phyloP scores from a whole-genome alignment of 106 monocot genomes.

The Posidonia australis region DNA sequence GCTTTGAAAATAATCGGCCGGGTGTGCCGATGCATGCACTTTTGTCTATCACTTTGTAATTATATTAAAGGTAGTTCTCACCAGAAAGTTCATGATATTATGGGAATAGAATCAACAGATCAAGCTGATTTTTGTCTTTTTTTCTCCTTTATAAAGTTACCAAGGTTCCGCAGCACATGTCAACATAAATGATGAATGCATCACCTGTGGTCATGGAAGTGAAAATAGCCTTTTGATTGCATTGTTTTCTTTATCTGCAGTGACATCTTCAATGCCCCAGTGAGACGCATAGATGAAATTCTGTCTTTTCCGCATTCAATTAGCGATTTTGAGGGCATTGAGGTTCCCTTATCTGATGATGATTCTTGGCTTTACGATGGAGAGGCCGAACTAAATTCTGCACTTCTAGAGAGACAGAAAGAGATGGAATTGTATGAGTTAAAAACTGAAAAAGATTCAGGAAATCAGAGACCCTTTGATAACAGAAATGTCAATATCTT shows the following conservation, averaged over 20 bases:
- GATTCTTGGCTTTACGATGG: conserved; percentile 92
- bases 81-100: too few relatives aligned
- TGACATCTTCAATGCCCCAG: conserved; percentile 65
- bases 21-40: too few relatives aligned
- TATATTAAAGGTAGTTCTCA: too few relatives aligned
- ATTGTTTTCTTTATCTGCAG: conserved; percentile 25
- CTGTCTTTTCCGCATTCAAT: conserved; percentile 40
- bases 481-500: conserved; percentile 6
- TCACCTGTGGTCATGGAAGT: too few relatives aligned
- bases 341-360: conserved; percentile 68
- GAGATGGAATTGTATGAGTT: conserved; percentile 72
- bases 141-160: too few relatives aligned
- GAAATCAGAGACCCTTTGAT: conserved; percentile 1
- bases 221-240: not conserved
- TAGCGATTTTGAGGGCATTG: conserved; percentile 40
- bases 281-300: conserved; percentile 77
- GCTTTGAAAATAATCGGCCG: too few relatives aligned
- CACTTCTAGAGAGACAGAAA: conserved; percentile 65
- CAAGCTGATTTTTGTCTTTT: too few relatives aligned
- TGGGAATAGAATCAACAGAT: too few relatives aligned
- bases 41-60: too few relatives aligned
- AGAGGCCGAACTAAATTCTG: conserved; percentile 73
- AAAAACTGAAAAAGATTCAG: conserved; percentile 18
- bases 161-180: too few relatives aligned
- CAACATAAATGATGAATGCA: too few relatives aligned